Evolutionary conservation across 768 basidiomycete species (phyloP), one percentile per base, ranked within the genome.

Genomic region (Boletus vermiculosoides): DNA sequence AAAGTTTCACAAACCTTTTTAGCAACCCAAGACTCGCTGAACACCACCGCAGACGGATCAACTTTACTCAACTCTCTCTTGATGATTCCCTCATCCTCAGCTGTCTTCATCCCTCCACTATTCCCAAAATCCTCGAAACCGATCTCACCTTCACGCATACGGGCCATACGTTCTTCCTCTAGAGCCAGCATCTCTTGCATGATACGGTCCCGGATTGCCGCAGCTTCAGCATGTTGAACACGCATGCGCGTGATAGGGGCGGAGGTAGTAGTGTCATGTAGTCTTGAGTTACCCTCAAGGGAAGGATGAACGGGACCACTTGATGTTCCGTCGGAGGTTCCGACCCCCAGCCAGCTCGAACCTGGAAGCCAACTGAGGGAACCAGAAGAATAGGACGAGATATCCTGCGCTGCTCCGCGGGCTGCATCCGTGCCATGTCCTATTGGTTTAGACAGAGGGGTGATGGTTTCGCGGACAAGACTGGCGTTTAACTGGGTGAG

Each of bases 151-250:
- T 90, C 87, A 56, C 82, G 80, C 95, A 96, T 98, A 20, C 94
- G 83, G 57, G 90, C 85, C 87, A 99, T 95, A 25, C 97, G 83
- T 71, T 98, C 94, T 69, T 98, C 95, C 73, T 99, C 97, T 28
- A 99, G 77, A 23, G 93, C 80, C 60, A 98, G 78, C 97, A 99
- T 99, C 78, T 99, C 97, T 63, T 90, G 85, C 97, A 99, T 99
- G 59, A 99, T 99, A 22, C 94, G 82, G 63, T 94, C 90, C 16
- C 93, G 83, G 63, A 99, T 99, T 1, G 90, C 89, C 0, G 90
- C 80, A 5, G 95, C 96, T 71, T 98, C 94, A 3, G 85, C 77
- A 18, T 84, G 79, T 59, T 92, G 88, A 23, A 99, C 76, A 50
- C 83, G 88, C 79, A 88, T 85, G 37, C 92, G 83, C 18, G 74